Base-by-base conservation (phyloP, 2,329 filamentous ascomycete genomes). In the Dothiorella sarmentorum region DNA sequence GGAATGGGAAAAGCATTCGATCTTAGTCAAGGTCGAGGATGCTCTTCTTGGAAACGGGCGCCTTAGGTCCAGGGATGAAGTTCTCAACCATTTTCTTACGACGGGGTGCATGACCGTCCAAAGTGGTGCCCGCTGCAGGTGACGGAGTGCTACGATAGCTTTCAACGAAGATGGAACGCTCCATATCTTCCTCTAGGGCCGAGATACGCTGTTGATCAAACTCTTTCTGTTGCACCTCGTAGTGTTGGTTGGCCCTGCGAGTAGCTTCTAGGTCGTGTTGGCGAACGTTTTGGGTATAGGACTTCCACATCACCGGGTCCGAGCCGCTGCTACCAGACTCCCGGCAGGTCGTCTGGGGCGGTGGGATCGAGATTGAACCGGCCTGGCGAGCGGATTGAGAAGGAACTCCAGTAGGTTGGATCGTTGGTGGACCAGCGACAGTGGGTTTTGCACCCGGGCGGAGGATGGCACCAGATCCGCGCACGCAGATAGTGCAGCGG, bases 401-500 rank as follows among this genome's bases (percentile, higher is more conserved):
- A 17, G 13, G 1, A 5, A 11, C 13, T 15, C 24, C 29, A 24
- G 18, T 15, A 9, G 13, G 13, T 13, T 17, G 24, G 2, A 6
- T 11, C 18, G 10, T 18, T 26, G n/a, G 11, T 35, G 17, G n/a
- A 17, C 2, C 11, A 24, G 18, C 11, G 9, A n/a, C 18, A n/a
- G 20, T 18, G 18, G 49, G 49, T 20, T 24, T 29, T 15, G 49
- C 35, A 26, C 49, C 49, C 11, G 49, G 33, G 7, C 35, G 49
- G 13, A 53, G 49, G 20, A 40, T 15, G 2, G 49, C 35, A 10
- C 43, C 33, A 5, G 13, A 9, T 1, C 4, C 18, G 6, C 31
- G 17, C 7, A 58, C 31, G 33, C 56, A 58, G 11, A 40, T 15
- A 15, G 17, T 43, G 56, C 57, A 59, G n/a, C 20, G 57, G 24